A percentile compares a stretch with the other conserved stretches of the same genome.
phyloP scores from a whole-genome alignment of 169 alveolate genomes.

The Plasmodium gallinaceum region DNA sequence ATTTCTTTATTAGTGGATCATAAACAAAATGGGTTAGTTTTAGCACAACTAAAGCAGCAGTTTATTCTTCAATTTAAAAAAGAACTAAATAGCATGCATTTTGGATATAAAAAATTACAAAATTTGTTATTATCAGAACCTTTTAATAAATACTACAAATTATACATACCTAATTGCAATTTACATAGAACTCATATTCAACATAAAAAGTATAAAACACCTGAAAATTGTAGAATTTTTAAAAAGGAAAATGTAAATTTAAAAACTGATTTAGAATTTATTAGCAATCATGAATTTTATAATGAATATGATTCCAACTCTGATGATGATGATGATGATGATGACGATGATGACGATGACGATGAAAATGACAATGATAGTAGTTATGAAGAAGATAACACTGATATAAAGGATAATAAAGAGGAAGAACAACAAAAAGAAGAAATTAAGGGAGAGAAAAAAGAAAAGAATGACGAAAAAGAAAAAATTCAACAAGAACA shows the following conservation, averaged over 20 bases:
- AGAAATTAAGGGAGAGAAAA: neutral
- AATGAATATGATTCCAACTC: neutral
- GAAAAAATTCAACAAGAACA: neutral
- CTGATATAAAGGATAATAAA: neutral
- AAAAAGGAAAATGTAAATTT: slow-evolving; percentile 73
- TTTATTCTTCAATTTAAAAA: slow-evolving; percentile 84
- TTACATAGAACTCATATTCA: slow-evolving; percentile 87
- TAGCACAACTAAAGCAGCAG: slow-evolving; percentile 87
- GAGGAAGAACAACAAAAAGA: neutral
- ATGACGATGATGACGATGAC: neutral
- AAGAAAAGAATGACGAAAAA: neutral
- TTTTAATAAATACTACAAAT: slow-evolving; percentile 77
- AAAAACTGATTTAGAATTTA: slow-evolving; percentile 14
- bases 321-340: neutral
- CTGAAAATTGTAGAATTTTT: slow-evolving; percentile 81
- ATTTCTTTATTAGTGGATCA: slow-evolving; percentile 84
- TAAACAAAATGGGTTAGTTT: slow-evolving; percentile 82
- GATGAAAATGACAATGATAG: neutral
- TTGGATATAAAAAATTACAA: slow-evolving; percentile 85
- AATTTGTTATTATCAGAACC: slow-evolving; percentile 82
- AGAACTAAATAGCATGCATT: slow-evolving; percentile 83
- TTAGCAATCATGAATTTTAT: slow-evolving; percentile 17
- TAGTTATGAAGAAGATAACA: neutral
- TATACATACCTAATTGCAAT: slow-evolving; percentile 83
- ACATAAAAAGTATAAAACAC: slow-evolving; percentile 81